Evolutionary conservation across 345 rosid genomes (phyloP).

Genomic region (Syzygium aromaticum): DNA sequence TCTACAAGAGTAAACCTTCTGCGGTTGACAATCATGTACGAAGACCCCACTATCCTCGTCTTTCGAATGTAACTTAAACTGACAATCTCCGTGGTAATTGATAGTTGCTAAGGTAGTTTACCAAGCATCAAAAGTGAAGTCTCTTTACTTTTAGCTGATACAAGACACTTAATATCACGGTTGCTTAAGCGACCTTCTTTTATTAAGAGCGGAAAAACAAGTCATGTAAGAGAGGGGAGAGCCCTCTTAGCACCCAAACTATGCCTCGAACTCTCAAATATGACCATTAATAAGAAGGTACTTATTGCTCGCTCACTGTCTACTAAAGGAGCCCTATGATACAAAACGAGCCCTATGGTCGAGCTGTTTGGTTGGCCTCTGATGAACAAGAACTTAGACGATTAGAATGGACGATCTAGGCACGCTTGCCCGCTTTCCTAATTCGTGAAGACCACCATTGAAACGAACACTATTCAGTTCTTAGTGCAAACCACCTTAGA

Average conservation of each 20-base stretch:
- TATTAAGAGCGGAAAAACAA: neutral
- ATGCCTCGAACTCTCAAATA: neutral
- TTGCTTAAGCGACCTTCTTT: neutral
- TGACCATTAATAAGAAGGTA: neutral
- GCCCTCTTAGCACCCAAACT: neutral
- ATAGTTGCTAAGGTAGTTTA: neutral
- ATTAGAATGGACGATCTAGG: neutral
- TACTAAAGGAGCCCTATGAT: too few species aligned
- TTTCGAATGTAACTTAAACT: neutral
- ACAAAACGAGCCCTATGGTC: neutral
- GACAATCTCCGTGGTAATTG: neutral
- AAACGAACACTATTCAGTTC: neutral
- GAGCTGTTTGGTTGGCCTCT: neutral
- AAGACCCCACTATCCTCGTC: neutral
- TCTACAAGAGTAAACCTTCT: neutral
- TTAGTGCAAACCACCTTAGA: neutral
- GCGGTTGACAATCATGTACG: neutral
- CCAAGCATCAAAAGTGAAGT: neutral
- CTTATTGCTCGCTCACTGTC: neutral
- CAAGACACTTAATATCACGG: neutral
- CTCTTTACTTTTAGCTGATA: neutral
- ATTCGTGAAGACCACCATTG: neutral
- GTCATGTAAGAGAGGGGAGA: neutral
- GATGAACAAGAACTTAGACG: neutral
- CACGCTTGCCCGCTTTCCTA: neutral